Evolutionary conservation across 2,329 filamentous ascomycete species (phyloP), one percentile per base, ranked within the genome.

Genomic region (Alternaria incomplexa): DNA sequence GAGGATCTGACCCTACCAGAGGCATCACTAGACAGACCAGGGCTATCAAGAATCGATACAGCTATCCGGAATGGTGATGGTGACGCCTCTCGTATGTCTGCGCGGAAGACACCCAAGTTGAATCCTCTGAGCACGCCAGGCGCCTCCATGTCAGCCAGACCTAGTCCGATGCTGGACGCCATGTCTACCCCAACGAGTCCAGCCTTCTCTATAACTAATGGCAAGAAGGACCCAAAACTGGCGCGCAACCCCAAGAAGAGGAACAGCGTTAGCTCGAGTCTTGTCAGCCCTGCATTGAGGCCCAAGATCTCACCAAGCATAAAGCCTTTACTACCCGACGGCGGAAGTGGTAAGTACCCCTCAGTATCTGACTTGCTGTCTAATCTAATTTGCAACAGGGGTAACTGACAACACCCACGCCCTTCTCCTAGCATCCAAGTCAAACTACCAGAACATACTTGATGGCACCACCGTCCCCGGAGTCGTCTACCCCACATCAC

Each of bases 361-460:
- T 6, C 7, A 23, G 9, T 15, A 23, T 13, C 46, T n/a, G 20
- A 40, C 7, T 28, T 30, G 17, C 12, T n/a, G 7, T 20, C 8
- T 48, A 53, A 23, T 32, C 70, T 76, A 55, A 73, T 64, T 52
- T 40, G 23, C 61, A 44, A 66, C 71, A 81, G 81, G 81, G 36
- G 77, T 87, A 15, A 82, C 86, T 20, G 84, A 86, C 36, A 86
- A 89, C 55, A 85, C 85, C 4, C 88, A 89, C 61, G 88, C 89
- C n/a, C 86, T 93, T 26, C 86, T 98, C 47, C 86, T 99, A 26
- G 92, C 94, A 36, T 93, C 92, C 15, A 98, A 98, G 79, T 98
- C 95, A 2, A 99, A 99, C 75, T 99, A 99, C 74, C 95, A 98
- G 75, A 97, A 97, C 73, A 96, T 99, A 40, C 83, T 99, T 11